A percentile compares a stretch with the other conserved stretches of the same genome.
phyloP scores from a whole-genome alignment of 1,284 basidiomycete genomes.

The Microbotryum violaceum region DNA sequence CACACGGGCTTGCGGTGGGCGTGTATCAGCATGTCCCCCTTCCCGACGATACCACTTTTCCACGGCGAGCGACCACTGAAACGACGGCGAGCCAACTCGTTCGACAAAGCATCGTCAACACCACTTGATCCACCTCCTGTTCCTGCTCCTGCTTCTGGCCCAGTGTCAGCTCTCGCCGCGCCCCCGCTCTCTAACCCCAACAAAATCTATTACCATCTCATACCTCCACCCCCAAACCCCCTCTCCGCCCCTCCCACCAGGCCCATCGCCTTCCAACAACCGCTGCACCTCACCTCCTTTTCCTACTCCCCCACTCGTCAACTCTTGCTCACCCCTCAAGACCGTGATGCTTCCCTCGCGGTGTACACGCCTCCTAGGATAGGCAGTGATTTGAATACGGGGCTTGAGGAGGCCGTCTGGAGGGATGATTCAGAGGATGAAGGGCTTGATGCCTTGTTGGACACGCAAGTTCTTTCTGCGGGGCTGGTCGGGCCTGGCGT shows the following conservation, averaged over 20 bases:
- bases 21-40: too few relatives aligned
- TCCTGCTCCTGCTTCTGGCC: too few relatives aligned
- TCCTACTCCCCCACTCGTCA: constrained; percentile 49
- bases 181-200: neutral
- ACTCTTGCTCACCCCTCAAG: constrained; percentile 33
- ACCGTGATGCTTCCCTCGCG: constrained; percentile 53
- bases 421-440: constrained; percentile 52
- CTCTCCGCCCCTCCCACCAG: neutral
- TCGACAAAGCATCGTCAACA: too few relatives aligned
- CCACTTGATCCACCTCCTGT: too few relatives aligned
- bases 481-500: neutral
- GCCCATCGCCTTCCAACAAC: constrained; percentile 53
- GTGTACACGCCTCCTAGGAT: constrained; percentile 60
- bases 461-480: constrained; percentile 13
- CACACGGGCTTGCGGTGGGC: too few relatives aligned
- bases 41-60: too few relatives aligned
- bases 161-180: neutral
- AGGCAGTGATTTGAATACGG: constrained; percentile 41
- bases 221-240: neutral
- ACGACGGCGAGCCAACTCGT: too few relatives aligned
- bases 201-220: neutral
- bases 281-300: constrained; percentile 57
- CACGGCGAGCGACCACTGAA: too few relatives aligned
- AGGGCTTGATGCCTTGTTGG: constrained; percentile 33
- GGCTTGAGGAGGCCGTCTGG: constrained; percentile 54